Evolutionary conservation across 2,329 filamentous ascomycete genomes (phyloP).

Genomic region (Escovopsis sp.): DNA sequence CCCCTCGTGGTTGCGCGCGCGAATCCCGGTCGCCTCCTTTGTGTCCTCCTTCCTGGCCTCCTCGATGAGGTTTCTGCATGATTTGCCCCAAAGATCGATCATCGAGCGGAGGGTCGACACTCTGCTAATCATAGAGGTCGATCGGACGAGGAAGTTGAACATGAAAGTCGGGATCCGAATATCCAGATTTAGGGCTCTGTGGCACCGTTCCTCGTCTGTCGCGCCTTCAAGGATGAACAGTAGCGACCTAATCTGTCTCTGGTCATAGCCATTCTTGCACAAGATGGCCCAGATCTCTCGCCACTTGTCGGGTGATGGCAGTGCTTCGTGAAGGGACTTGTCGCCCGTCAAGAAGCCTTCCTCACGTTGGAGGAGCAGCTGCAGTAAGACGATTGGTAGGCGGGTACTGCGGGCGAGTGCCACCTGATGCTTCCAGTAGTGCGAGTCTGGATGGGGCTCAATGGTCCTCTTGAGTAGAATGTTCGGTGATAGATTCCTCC

Average conservation of each 20-base stretch:
- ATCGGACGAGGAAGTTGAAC: conserved; percentile 17
- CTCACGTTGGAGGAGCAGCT: conserved; percentile 16
- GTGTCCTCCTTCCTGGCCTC: too few species aligned
- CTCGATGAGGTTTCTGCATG: conserved; percentile 4
- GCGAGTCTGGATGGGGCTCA: conserved; percentile 3
- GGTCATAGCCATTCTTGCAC: conserved; percentile 9
- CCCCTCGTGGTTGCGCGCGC: background rate
- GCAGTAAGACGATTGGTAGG: conserved; percentile 18
- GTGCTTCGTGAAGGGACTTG: conserved; percentile 9
- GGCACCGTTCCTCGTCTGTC: conserved; percentile 18
- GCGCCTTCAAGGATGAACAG: conserved; percentile 15
- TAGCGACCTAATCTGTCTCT: conserved; percentile 13
- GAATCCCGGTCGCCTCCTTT: too few species aligned
- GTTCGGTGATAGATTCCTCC: conserved; percentile 9
- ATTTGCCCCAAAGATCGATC: conserved; percentile 12
- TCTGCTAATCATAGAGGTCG: conserved; percentile 12
- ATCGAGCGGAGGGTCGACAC: conserved; percentile 12
- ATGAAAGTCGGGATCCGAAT: conserved; percentile 15
- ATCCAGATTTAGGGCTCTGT: conserved; percentile 15
- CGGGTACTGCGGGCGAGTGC: conserved; percentile 14
- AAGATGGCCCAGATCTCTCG: conserved; percentile 9
- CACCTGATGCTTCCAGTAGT: conserved; percentile 8
- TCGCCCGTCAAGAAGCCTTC: conserved; percentile 6
- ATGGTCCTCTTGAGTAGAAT: conserved; percentile 12
- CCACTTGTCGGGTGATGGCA: conserved; percentile 14